These are phyloP conservation scores for Lepidopterella palustris DNA, from an alignment of 495 filamentous ascomycete species.

Conservation along the genomic window DNA sequence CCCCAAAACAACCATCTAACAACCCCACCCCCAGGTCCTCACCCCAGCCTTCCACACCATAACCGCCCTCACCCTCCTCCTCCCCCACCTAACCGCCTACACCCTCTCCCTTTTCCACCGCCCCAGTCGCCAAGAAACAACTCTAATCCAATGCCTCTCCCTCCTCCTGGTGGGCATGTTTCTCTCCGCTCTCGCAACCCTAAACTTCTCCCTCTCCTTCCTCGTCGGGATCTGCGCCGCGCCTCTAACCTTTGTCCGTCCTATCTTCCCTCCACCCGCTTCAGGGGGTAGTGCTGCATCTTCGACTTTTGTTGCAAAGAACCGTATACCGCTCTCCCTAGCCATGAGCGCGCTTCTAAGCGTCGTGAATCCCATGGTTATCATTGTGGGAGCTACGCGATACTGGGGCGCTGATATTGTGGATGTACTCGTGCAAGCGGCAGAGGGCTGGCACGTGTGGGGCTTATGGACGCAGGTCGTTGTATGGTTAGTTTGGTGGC, in stretches of 20 bases:
- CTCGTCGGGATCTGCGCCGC: slow-evolving; percentile 70
- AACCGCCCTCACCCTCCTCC: slow-evolving; percentile 49
- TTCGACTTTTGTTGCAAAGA: not conserved
- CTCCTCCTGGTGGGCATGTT: slow-evolving; percentile 85
- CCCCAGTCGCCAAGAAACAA: slow-evolving; percentile 58
- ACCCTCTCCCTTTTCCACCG: slow-evolving; percentile 44
- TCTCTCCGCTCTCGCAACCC: slow-evolving; percentile 84
- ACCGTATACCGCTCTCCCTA: not conserved
- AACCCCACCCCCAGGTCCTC: slow-evolving; percentile 31
- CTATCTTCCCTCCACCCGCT: slow-evolving; percentile 32
- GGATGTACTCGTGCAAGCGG: slow-evolving; percentile 63
- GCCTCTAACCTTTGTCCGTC: slow-evolving; percentile 66
- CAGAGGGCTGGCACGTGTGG: slow-evolving; percentile 86
- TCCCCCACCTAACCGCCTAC: slow-evolving; percentile 53
- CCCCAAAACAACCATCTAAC: not conserved
- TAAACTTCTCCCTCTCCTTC: slow-evolving; percentile 92
- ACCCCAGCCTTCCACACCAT: slow-evolving; percentile 57
- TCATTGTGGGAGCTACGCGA: slow-evolving; percentile 44
- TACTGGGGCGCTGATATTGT: slow-evolving; percentile 48
- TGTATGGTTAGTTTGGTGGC: slow-evolving; percentile 99
- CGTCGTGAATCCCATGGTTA: slow-evolving; percentile 57
- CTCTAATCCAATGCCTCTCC: slow-evolving; percentile 82
- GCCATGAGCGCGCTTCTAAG: slow-evolving; percentile 33
- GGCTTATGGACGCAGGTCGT: slow-evolving; percentile 86
- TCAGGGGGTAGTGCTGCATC: not conserved